These are phyloP conservation scores for Lentinula guzmanii DNA, from an alignment of 768 basidiomycete genomes.

Conservation along the genomic window DNA sequence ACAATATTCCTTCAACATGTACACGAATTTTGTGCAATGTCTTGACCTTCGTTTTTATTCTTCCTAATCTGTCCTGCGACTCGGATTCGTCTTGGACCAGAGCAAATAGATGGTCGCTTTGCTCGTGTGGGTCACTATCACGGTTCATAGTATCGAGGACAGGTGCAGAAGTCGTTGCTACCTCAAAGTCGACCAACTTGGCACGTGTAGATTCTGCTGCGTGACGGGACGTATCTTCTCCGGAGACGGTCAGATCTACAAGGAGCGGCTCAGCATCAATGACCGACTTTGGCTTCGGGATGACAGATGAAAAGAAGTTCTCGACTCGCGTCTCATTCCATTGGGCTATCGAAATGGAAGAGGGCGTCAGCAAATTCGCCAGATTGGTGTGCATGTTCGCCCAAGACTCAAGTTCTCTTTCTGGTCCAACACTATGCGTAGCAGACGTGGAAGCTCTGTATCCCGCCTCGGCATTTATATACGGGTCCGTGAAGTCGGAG, in stretches of 20 bases:
- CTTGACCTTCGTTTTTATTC: not conserved
- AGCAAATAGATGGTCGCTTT: not conserved
- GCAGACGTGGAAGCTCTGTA: not conserved
- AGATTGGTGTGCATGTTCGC: not conserved
- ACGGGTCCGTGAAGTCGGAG: not conserved
- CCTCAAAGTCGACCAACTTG: not conserved
- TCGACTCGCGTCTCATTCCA: not conserved
- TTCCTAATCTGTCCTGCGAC: not conserved
- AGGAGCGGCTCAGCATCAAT: not conserved
- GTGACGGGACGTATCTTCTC: not conserved
- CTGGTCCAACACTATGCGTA: no score
- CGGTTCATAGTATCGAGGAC: not conserved
- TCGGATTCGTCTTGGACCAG: not conserved
- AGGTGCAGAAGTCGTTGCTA: not conserved
- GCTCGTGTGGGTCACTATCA: not conserved
- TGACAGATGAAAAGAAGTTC: not conserved
- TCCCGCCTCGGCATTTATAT: not conserved
- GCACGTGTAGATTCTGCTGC: not conserved
- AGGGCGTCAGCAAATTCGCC: not conserved
- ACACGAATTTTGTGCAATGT: not conserved
- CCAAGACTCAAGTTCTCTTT: not conserved
- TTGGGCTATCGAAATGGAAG: not conserved
- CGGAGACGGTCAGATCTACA: not conserved
- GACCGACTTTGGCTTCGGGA: not conserved
- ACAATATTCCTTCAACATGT: not conserved